A percentile compares a stretch with the other conserved stretches of the same genome.
phyloP scores from a whole-genome alignment of 805 yeast genomes.

The Suhomyces tanzawaensis region DNA sequence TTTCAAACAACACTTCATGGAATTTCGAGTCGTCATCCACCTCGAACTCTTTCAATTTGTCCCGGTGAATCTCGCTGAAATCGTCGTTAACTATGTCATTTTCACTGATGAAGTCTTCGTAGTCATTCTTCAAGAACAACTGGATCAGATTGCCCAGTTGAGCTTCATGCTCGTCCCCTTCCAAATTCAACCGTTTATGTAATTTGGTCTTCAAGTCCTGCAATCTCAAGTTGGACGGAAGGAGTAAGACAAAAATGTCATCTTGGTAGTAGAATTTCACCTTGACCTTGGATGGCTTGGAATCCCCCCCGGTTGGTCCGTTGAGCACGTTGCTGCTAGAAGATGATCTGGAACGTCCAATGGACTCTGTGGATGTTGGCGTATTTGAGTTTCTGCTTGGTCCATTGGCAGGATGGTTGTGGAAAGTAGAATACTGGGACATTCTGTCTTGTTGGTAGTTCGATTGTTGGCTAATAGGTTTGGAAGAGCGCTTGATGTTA shows the following conservation, averaged over 20 bases:
- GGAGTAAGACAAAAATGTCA: conserved; percentile 72
- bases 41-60: conserved; percentile 32
- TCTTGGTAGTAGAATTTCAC: conserved; percentile 76
- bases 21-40: conserved; percentile 40
- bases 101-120: conserved; percentile 37
- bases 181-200: conserved; percentile 46
- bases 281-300: conserved; percentile 43
- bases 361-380: conserved; percentile 19
- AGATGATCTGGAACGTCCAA: conserved; percentile 10
- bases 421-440: conserved; percentile 48
- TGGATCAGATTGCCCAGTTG: conserved; percentile 19
- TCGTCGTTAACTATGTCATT: conserved; percentile 25
- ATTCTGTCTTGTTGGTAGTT: conserved; percentile 50
- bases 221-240: conserved; percentile 47
- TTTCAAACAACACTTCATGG: conserved; percentile 39
- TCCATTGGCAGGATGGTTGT: conserved; percentile 8
- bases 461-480: conserved; percentile 39
- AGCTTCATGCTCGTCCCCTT: conserved; percentile 16
- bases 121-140: conserved; percentile 40
- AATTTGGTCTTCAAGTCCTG: conserved; percentile 52
- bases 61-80: conserved; percentile 26
- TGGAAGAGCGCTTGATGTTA: conserved; percentile 23
- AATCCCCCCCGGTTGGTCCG: conserved; percentile 8
- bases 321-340: conserved; percentile 9
- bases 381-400: conserved; percentile 23